Evolutionary conservation across 495 filamentous ascomycete species (phyloP), one percentile per base, ranked within the genome.

Genomic region (Talaromyces ruber): DNA sequence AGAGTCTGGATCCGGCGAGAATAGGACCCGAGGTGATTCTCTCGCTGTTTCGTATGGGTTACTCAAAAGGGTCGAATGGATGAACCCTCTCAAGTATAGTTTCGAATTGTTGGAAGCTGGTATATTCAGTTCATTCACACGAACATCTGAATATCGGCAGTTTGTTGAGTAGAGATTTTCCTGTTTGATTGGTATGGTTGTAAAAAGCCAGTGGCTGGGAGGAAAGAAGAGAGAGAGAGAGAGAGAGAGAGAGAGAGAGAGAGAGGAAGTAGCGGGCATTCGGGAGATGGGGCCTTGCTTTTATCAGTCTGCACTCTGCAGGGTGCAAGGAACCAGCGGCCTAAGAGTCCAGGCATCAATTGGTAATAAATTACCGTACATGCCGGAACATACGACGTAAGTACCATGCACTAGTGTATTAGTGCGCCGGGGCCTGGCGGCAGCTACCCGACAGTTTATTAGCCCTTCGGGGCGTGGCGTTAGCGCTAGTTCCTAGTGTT

Each of bases 141-240:
- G 43, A 47, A 47, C 8, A 18, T n/a, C 43, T 47, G 43, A 47
- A 47, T 47, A 47, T 47, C 43, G 14, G 43, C 43, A 21, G 8
- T 18, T 47, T 47, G 30, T 37, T 14, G 11, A 57, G 25, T 60
- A 28, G 58, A 47, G 37, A 37, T 60, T 32, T 32, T 45, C 9
- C 16, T 60, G 39, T 51, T 47, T 8, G 43, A 21, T 47, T 47
- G 43, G 18, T 18, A 32, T 32, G 43, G n/a, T 47, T 6, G 43
- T 47, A 21, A 47, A 50, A 51, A 60, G 59, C 59, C 59, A 16
- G 59, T 60, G 59, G 59, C 59, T 60, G 59, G 59, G 59, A 60
- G 59, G 25, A 47, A 47, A 32, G 57, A 37, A 37, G 16, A 14
- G 16, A 39, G 34, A 39, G 34, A 39, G 34, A 39, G 4, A 16